Conservation (phyloP, 306 rosid genomes). For the Trifolium subterraneum region DNA sequence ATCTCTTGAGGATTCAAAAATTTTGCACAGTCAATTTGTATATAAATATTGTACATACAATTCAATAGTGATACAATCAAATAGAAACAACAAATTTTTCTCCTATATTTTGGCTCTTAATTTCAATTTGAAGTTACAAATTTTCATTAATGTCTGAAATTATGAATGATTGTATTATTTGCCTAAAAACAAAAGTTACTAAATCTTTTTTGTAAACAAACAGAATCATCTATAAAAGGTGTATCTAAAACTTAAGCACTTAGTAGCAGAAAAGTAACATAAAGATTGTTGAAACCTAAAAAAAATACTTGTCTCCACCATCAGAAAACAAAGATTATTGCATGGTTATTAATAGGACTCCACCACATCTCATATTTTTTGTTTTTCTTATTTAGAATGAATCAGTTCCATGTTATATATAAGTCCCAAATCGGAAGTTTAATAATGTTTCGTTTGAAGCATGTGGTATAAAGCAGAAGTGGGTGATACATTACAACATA, state of each 20-base stretch:
- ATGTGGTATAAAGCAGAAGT: background rate
- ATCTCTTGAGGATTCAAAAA: background rate
- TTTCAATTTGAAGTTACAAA: background rate
- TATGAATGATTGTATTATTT: background rate
- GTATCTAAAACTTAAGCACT: background rate
- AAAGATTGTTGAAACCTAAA: no score
- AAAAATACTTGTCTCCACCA: no score
- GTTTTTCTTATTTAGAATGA: background rate
- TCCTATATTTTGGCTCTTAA: background rate
- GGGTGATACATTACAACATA: background rate
- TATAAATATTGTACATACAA: background rate
- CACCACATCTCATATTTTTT: no score
- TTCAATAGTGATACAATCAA: conserved; percentile 1
- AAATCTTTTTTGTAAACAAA: background rate
- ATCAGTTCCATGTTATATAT: background rate
- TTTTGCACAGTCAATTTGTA: background rate
- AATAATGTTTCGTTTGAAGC: no score
- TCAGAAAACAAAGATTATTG: no score
- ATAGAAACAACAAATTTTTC: background rate
- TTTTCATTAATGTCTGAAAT: background rate
- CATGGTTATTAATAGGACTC: no score
- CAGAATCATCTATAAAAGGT: background rate
- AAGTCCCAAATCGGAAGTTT: no score
- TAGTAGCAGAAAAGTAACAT: no score
- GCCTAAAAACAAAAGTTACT: background rate